Conservation (phyloP, 768 basidiomycete genomes). For the Exsudoporus frostii region DNA sequence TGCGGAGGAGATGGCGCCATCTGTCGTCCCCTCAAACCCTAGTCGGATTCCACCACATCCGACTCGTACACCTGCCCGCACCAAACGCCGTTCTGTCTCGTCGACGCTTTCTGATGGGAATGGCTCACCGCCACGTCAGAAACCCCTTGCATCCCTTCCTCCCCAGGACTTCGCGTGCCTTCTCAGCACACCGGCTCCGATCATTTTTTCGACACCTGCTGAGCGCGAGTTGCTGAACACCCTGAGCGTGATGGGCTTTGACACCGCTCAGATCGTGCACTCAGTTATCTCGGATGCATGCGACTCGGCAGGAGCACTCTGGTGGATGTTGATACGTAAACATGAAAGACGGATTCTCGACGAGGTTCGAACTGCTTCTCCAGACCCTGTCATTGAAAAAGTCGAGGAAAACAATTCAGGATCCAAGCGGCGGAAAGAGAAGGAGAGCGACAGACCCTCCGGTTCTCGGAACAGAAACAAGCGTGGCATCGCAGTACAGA, state of each 20-base stretch:
- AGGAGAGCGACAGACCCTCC: conserved; percentile 19
- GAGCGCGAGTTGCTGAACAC: conserved; percentile 79
- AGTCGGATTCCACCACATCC: conserved; percentile 54
- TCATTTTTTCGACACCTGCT: conserved; percentile 82
- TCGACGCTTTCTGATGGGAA: conserved; percentile 73
- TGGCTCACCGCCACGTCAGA: conserved; percentile 49
- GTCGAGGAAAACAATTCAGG: conserved; percentile 13
- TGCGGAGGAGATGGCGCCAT: conserved; percentile 2
- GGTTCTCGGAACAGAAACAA: conserved; percentile 27
- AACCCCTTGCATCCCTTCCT: conserved; percentile 36
- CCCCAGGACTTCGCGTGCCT: conserved; percentile 60
- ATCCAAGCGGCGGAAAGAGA: conserved; percentile 33
- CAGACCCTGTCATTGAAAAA: conserved; percentile 19
- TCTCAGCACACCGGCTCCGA: conserved; percentile 62
- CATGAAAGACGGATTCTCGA: conserved; percentile 57
- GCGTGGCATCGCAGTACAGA: conserved; percentile 42
- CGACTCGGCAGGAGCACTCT: conserved; percentile 84
- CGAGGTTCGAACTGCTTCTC: conserved; percentile 26
- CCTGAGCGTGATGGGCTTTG: conserved; percentile 77
- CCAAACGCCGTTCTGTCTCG: conserved; percentile 93
- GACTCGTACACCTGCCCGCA: conserved; percentile 86
- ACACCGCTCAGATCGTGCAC: conserved; percentile 93
- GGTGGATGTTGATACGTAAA: conserved; percentile 94
- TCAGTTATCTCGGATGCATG: conserved; percentile 90
- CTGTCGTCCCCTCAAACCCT: conserved; percentile 23